Evolutionary conservation across 2,329 filamentous ascomycete genomes (phyloP).

Genomic region (Ascochyta lentis): DNA sequence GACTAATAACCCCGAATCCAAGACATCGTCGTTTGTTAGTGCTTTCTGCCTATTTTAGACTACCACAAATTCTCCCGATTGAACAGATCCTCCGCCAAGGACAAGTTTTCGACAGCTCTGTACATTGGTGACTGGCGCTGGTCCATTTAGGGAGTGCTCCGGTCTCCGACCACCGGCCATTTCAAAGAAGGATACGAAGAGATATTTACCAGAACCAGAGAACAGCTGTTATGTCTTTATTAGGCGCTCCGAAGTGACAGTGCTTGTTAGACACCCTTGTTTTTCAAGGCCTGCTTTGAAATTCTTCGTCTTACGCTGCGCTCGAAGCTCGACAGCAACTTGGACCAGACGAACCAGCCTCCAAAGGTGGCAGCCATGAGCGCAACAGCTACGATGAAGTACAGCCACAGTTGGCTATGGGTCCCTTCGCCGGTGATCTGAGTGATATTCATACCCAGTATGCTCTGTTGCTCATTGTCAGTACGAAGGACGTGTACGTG

Average conservation of each 20-base stretch:
- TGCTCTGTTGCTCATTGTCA: constrained; percentile 11
- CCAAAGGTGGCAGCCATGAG: constrained; percentile 20
- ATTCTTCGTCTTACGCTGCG: neutral
- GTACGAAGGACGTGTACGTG: neutral
- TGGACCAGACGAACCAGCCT: constrained; percentile 22
- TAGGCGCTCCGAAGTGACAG: neutral
- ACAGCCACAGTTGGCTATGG: constrained; percentile 18
- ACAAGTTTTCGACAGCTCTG: too few species aligned
- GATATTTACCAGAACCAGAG: too few species aligned
- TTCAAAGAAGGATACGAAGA: too few species aligned
- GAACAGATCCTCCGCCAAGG: too few species aligned
- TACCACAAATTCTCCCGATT: too few species aligned
- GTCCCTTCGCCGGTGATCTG: constrained; percentile 18
- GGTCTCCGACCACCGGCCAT: too few species aligned
- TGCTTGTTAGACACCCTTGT: neutral
- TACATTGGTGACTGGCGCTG: too few species aligned
- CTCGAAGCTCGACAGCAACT: neutral
- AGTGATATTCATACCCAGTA: constrained; percentile 23
- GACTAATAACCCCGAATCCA: too few species aligned
- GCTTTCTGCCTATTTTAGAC: too few species aligned
- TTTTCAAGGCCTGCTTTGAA: neutral
- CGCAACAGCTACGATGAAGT: constrained; percentile 12
- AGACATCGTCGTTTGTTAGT: too few species aligned
- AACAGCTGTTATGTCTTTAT: too few species aligned
- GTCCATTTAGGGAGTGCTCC: too few species aligned